phyloP scores from a whole-genome alignment of 805 yeast species.

The Tetrapisispora pingtungensis region DNA sequence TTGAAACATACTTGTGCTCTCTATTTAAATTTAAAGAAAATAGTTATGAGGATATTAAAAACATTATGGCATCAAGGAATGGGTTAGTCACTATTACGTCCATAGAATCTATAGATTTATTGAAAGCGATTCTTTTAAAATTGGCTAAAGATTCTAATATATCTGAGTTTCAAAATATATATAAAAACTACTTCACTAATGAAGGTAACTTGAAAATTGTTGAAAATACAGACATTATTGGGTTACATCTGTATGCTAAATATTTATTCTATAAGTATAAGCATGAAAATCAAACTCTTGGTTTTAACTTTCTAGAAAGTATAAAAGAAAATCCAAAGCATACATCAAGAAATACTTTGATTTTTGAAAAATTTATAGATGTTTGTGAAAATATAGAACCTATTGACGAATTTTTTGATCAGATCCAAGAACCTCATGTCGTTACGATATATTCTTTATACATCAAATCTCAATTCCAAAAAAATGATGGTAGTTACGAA shows the following conservation, averaged over 20 bases:
- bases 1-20: slow-evolving; percentile 16
- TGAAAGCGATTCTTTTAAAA: slow-evolving; percentile 16
- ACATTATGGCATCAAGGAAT: slow-evolving; percentile 9
- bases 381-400: slow-evolving; percentile 16
- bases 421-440: slow-evolving; percentile 14
- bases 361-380: slow-evolving; percentile 15
- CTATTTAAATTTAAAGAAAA: slow-evolving; percentile 7
- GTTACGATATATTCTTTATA: slow-evolving; percentile 15
- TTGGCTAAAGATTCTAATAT: slow-evolving; percentile 8
- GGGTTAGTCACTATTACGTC: neutral
- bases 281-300: slow-evolving; percentile 3
- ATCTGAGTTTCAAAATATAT: slow-evolving; percentile 12
- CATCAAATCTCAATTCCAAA: slow-evolving; percentile 20
- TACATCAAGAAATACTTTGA: slow-evolving; percentile 7
- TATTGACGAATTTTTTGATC: slow-evolving; percentile 12
- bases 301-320: slow-evolving; percentile 16
- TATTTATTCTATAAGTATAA: slow-evolving; percentile 5
- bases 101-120: slow-evolving; percentile 14
- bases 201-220: slow-evolving; percentile 1
- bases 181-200: slow-evolving; percentile 8
- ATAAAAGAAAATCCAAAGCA: slow-evolving; percentile 12
- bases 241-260: slow-evolving; percentile 18
- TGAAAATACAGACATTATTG: slow-evolving; percentile 15
- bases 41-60: slow-evolving; percentile 8
- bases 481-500: slow-evolving; percentile 13